Base-by-base conservation (phyloP, 495 filamentous ascomycete genomes). In the Annulohypoxylon moriforme region DNA sequence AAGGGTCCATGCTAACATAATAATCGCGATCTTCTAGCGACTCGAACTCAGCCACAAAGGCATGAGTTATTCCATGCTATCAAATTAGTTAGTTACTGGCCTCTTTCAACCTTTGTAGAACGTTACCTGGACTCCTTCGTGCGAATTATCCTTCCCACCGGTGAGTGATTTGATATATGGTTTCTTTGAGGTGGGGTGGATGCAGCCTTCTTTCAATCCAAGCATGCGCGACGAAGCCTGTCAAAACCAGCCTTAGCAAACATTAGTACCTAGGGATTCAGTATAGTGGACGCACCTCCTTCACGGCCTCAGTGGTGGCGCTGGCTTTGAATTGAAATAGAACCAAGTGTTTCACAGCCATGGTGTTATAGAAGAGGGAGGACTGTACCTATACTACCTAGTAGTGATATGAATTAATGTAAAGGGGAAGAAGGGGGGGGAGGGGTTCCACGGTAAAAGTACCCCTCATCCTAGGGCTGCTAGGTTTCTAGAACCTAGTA, bases 71-170 rank as follows among this genome's bases (percentile, higher is more conserved):
- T 0, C 81, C 86, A n/a, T 78, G 76, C 85, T 90, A 47, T 60
- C 13, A 22, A 33, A 18, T 64, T 14, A 16, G 38, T 58, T 57
- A n/a, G n/a, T n/a, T n/a, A n/a, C n/a, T n/a, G n/a, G 75, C 55
- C 50, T 65, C n/a, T 0, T 16, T 3, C 27, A 22, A 34, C 6
- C 47, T 20, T 18, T 2, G 14, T 52, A 44, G 13, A 52, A 22
- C 22, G 1, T 24, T 16, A 14, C 91, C 77, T 90, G 86, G 11
- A 84, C 77, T 4, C 87, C 90, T 77, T 93, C 91, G 0, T 79
- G 78, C 0, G 89, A 92, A 73, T 89, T 91, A 68, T 93, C 87
- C 56, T 74, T 77, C 0, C 92, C 91, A 2, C 89, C 91, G 0
- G 82, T 86, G 4, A 83, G 72, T 0, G 86, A 81, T 49, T 82